Conservation (phyloP, 1,284 basidiomycete genomes). For the Cryptococcus sp. region DNA sequence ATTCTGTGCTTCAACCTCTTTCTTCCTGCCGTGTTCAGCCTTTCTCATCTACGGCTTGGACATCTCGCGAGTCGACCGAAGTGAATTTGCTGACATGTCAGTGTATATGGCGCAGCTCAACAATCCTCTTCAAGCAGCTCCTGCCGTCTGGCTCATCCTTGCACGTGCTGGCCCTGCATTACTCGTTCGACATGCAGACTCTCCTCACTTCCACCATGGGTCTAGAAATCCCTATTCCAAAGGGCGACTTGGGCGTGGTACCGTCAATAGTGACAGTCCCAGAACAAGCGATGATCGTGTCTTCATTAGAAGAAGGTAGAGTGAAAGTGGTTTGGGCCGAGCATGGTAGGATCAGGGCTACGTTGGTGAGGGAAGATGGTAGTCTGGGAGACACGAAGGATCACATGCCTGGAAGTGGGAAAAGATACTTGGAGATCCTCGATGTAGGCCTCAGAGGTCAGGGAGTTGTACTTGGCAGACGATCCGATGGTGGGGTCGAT, state of each 20-base stretch:
- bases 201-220: constrained; percentile 66
- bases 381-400: constrained; percentile 59
- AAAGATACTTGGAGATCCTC: constrained; percentile 28
- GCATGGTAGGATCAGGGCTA: constrained; percentile 56
- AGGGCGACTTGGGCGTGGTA: constrained; percentile 59
- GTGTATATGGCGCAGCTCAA: constrained; percentile 57
- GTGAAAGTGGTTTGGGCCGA: constrained; percentile 68
- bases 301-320: constrained; percentile 41
- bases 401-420: constrained; percentile 50
- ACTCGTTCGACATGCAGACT: constrained; percentile 65
- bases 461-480: constrained; percentile 55
- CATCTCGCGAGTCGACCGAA: not conserved
- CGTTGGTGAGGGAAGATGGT: constrained; percentile 29
- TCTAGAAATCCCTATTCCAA: constrained; percentile 60
- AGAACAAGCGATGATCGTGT: constrained; percentile 36
- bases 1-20: not conserved
- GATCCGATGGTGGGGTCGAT: constrained; percentile 61
- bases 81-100: constrained; percentile 2
- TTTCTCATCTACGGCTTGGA: not conserved
- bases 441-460: constrained; percentile 39
- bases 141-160: constrained; percentile 60
- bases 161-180: constrained; percentile 70
- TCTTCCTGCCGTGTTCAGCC: too few species aligned
- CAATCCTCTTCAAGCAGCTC: constrained; percentile 66
- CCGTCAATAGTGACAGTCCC: constrained; percentile 60